Evolutionary conservation across 768 basidiomycete genomes (phyloP), one percentile per base, ranked within the genome.

Genomic region (Terana coerulea): DNA sequence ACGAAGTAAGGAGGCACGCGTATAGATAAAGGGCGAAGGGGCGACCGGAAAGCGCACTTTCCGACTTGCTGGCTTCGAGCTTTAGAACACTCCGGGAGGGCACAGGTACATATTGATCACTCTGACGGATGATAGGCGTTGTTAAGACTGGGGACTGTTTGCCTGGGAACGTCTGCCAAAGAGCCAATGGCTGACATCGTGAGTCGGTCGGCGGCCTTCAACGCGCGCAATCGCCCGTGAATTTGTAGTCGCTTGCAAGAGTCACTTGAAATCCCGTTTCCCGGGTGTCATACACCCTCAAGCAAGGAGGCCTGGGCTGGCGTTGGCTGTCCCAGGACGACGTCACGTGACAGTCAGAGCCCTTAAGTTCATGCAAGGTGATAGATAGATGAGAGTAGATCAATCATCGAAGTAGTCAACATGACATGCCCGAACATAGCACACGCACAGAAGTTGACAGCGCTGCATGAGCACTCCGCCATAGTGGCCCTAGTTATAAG

Each of bases 41-140:
- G 19, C 21, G 45, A 19, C 25, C n/a, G 26, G 10, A 19, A 30
- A 30, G 55, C 55, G 29, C 43, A n/a, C 24, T 46, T 17, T 12
- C 25, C 39, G 14, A 14, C 17, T 47, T 35, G 29, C 26, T 33
- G 24, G 43, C 7, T 31, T 30, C 28, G 46, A 39, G 42, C 42
- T 57, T 53, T 53, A 45, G 47, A 21, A 26, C 35, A 40, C 22
- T 10, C 21, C 15, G 21, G 42, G 43, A 31, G 29, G 26, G 37
- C 48, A 47, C 56, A 57, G 48, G 21, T 35, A 35, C 36, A 26
- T 25, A 35, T 48, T 29, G 41, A 50, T 52, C 52, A 54, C 19
- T 51, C 15, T 49, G 52, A 54, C 48, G 46, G 35, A 35, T 57
- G 56, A 57, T 57, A 42, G 45, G 51, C 54, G 53, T 58, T 50